Conservation (phyloP, 108 stramenopile species). For the Pseudonitzschia pungens region DNA sequence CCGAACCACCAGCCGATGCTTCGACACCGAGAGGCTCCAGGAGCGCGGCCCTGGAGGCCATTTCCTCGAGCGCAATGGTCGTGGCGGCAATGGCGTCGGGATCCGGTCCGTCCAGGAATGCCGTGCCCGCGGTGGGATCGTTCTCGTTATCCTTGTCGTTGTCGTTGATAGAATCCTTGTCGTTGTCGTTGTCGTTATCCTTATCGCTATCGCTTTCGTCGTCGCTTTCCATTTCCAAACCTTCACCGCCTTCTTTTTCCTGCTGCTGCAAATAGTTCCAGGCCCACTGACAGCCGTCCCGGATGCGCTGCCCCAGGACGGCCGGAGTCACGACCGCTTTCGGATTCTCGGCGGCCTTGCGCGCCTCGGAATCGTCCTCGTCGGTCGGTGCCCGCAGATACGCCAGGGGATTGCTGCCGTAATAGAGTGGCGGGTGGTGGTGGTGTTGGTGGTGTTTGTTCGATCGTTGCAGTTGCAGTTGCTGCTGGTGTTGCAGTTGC, state of each 20-base stretch:
- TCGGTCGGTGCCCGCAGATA: constrained; percentile 29
- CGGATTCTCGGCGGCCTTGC: constrained; percentile 3
- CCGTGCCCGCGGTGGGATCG: neutral
- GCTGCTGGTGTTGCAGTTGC: neutral
- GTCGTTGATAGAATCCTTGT: neutral
- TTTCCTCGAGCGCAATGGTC: neutral
- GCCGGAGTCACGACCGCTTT: constrained; percentile 19
- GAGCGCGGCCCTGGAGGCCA: too few relatives aligned
- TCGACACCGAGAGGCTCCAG: too few relatives aligned
- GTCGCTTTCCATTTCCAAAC: neutral
- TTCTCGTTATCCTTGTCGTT: neutral
- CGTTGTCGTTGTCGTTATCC: neutral
- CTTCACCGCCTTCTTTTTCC: too few relatives aligned
- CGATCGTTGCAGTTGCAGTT: neutral
- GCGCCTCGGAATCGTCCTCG: neutral
- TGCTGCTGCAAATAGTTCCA: constrained; percentile 26
- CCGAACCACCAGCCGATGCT: too few relatives aligned
- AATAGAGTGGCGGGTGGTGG: constrained; percentile 36
- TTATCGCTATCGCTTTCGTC: neutral
- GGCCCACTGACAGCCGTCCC: constrained; percentile 35
- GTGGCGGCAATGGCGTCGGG: neutral
- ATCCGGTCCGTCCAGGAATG: neutral
- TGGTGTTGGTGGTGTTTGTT: too few relatives aligned
- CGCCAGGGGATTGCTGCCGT: constrained; percentile 24
- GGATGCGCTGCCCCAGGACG: constrained; percentile 26